Percentiles rank a stretch among this genome's conserved stretches.
Evolutionary conservation across 2,329 filamentous ascomycete genomes (phyloP).

Genomic region (Aschersonia sp.): DNA sequence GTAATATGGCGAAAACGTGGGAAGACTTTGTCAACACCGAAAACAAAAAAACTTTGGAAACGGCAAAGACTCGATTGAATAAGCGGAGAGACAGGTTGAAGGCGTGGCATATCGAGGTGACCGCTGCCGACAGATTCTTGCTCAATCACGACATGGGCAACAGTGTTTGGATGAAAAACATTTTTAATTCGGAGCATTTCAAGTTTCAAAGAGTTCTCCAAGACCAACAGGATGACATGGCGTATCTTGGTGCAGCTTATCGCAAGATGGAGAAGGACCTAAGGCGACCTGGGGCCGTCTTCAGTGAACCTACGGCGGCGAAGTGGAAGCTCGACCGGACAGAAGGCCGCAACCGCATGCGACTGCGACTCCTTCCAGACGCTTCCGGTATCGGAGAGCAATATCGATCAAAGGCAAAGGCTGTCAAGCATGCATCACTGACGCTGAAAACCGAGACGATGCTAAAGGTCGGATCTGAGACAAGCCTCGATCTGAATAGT

Average conservation of each 20-base stretch:
- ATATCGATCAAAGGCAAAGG: constrained; percentile 73
- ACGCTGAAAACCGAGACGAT: constrained; percentile 19
- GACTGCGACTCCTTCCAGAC: constrained; percentile 74
- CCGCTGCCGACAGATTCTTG: constrained; percentile 55
- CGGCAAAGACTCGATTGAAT: constrained; percentile 50
- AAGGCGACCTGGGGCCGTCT: constrained; percentile 65
- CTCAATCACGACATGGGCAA: constrained; percentile 78
- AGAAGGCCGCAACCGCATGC: constrained; percentile 90
- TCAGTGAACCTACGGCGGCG: constrained; percentile 46
- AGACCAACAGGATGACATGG: constrained; percentile 83
- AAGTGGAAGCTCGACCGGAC: constrained; percentile 95
- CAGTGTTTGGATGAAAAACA: constrained; percentile 87
- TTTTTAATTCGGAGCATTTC: constrained; percentile 80
- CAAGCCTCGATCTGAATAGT: neutral
- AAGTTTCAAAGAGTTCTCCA: constrained; percentile 83
- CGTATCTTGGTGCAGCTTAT: constrained; percentile 63
- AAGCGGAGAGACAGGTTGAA: constrained; percentile 74
- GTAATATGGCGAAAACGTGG: constrained; percentile 69
- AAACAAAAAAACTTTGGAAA: constrained; percentile 67
- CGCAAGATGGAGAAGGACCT: constrained; percentile 67
- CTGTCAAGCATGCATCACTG: constrained; percentile 25
- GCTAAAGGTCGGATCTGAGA: constrained; percentile 4
- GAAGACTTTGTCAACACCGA: constrained; percentile 75
- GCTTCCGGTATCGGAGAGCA: constrained; percentile 51
- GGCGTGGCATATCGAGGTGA: constrained; percentile 61